A percentile compares a stretch with the other conserved stretches of the same genome.
Evolutionary conservation across 2,329 filamentous ascomycete genomes (phyloP).

Genomic region (Alternaria ventricosa): DNA sequence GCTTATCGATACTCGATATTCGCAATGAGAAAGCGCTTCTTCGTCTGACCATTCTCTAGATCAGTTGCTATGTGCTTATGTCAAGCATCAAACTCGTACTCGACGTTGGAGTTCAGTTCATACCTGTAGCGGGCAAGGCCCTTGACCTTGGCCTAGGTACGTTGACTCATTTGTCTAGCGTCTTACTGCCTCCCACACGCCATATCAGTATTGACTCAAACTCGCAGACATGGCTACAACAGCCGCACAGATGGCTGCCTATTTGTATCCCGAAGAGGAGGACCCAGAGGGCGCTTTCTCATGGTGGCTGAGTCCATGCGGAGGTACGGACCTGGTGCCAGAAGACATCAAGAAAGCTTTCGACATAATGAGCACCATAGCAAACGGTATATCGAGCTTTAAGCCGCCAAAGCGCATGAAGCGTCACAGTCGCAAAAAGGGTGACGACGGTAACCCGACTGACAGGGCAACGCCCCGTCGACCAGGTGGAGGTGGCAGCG

Average conservation of each 20-base stretch:
- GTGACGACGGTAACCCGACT: not conserved
- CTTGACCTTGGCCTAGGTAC: slow-evolving; percentile 2
- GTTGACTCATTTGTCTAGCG: no score
- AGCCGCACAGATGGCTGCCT: slow-evolving; percentile 8
- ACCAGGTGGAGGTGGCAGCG: no score
- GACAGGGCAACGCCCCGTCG: not conserved
- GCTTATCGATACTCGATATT: not conserved
- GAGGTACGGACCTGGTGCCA: slow-evolving; percentile 6
- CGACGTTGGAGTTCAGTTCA: slow-evolving; percentile 4
- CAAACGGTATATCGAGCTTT: slow-evolving; percentile 2
- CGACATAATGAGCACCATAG: slow-evolving; percentile 2
- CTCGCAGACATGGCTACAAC: slow-evolving; percentile 4
- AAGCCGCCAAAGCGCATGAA: not conserved
- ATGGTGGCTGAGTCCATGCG: slow-evolving; percentile 17
- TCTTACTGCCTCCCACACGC: no score
- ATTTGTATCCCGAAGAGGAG: slow-evolving; percentile 6
- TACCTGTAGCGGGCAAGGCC: slow-evolving; percentile 2
- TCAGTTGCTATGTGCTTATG: slow-evolving; percentile 15
- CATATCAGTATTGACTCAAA: no score
- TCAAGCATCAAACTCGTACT: slow-evolving; percentile 9
- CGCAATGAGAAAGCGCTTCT: no score
- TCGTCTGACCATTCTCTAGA: not conserved
- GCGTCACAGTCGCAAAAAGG: slow-evolving; percentile 1
- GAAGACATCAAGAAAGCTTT: slow-evolving; percentile 14
- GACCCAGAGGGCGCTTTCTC: slow-evolving; percentile 8